Conservation (phyloP, 768 basidiomycete species). For the Calocybe indica region DNA sequence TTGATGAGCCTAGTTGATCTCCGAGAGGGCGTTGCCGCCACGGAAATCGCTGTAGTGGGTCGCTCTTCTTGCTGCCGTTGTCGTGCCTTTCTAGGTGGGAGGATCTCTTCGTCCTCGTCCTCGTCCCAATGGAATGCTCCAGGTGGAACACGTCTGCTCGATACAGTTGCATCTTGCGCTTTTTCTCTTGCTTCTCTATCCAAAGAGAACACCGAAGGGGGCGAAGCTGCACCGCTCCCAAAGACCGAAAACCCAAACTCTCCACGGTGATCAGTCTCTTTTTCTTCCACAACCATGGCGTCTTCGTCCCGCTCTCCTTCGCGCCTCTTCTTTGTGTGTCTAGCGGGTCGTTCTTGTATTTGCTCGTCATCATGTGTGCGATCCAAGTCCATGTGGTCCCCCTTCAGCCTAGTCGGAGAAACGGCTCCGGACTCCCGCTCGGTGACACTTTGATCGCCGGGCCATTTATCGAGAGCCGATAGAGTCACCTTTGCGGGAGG, state of each 20-base stretch:
- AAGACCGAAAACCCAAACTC: constrained; percentile 17
- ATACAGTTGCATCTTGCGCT: background rate
- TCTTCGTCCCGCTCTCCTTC: constrained; percentile 8
- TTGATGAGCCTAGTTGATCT: constrained; percentile 13
- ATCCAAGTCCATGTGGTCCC: constrained; percentile 13
- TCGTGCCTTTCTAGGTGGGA: too few relatives aligned
- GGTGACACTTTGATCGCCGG: constrained; percentile 17
- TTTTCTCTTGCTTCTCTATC: constrained; percentile 9
- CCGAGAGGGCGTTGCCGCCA: constrained; percentile 11
- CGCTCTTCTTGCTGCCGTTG: constrained; percentile 16
- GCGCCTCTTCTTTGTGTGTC: constrained; percentile 12
- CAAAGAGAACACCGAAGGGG: constrained; percentile 7
- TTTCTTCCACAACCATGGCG: constrained; percentile 6
- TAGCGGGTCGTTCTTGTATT: constrained; percentile 5
- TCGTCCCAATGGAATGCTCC: constrained; percentile 41
- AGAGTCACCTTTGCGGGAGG: constrained; percentile 9
- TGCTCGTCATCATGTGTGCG: constrained; percentile 8
- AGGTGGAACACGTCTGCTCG: constrained; percentile 29
- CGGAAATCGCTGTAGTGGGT: constrained; percentile 18
- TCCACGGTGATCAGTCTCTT: constrained; percentile 4
- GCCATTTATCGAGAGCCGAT: constrained; percentile 26
- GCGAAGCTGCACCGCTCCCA: constrained; percentile 10
- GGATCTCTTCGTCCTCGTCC: constrained; percentile 21
- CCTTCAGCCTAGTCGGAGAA: constrained; percentile 2
- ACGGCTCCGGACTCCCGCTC: constrained; percentile 3